Evolutionary conservation across 106 monocot genomes (phyloP), one percentile per base, ranked within the genome.

Genomic region (Agapanthus africanus): DNA sequence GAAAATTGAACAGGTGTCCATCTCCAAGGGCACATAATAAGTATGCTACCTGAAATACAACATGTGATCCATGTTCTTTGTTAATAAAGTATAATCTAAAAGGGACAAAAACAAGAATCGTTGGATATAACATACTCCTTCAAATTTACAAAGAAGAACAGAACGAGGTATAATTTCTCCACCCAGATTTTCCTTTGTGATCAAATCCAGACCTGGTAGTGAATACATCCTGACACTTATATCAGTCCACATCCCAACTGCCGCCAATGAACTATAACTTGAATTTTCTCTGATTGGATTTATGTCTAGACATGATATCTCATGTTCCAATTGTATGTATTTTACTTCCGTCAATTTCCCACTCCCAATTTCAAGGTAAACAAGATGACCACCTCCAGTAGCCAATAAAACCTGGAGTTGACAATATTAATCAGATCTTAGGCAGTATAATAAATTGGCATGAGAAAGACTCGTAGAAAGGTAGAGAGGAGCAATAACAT

Each of bases 241-340:
- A 71, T 99, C 97, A 42, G 97, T 99, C 97, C 97, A 99, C 97
- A 99, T 99, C 49, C 97, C 97, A 70, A 99, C 90, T 31, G 85
- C 97, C 11, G 89, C 97, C 56, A 92, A 40, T 21, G 70, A 52
- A 66, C 97, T 99, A 65, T 66, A 79, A 51, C 59, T 76, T 26
- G 89, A 56, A 68, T 77, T 77, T 61, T 93, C 87, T 59, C 86
- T 89, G 38, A 92, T 93, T 4, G 92, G 92, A 77, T 99, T 99
- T 77, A 99, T 85, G 59, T 99, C 92, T 21, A 99, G 89, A 68
- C 97, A 99, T 27, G 97, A 92, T 67, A 99, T 93, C 52, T 92
- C 97, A 76, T 90, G 81, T 52, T 99, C 97, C 50, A 99, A 74
- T 37, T 87, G 86, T 50, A 81, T 69, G 39, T 99, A 88, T 71